Percentiles rank a stretch among this genome's conserved stretches.
These are phyloP conservation scores for Diplodia sapinea DNA, from an alignment of 2,329 filamentous ascomycete genomes.

Conservation along the genomic window DNA sequence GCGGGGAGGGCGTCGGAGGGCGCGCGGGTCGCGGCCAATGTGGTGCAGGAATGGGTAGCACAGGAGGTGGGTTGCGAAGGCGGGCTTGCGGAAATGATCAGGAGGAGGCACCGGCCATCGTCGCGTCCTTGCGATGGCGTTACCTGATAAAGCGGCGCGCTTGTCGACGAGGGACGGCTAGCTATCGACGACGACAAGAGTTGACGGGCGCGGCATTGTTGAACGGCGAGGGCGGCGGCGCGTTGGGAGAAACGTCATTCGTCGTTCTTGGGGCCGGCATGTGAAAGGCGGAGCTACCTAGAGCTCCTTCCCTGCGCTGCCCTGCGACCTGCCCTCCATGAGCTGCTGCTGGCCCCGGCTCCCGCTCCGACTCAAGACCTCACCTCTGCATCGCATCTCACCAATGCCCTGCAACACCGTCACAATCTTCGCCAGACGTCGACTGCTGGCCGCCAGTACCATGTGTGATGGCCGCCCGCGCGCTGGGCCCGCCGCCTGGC, in stretches of 20 bases:
- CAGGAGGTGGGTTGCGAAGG: conserved; percentile 16
- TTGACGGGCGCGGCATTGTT: conserved; percentile 12
- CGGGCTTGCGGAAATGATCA: conserved; percentile 20
- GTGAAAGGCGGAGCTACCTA: neutral
- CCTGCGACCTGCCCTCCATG: no score
- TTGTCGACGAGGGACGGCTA: conserved; percentile 4
- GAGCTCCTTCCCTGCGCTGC: neutral
- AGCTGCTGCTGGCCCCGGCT: neutral
- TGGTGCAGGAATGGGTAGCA: conserved; percentile 19
- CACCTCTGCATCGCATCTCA: neutral
- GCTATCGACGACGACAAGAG: conserved; percentile 3
- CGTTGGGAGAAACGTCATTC: conserved; percentile 26
- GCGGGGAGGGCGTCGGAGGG: neutral
- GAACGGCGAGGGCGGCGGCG: conserved; percentile 12
- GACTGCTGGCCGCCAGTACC: neutral
- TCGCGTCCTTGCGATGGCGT: conserved; percentile 22
- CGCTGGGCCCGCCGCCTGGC: neutral
- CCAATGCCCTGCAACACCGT: neutral
- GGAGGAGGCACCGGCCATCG: conserved; percentile 27
- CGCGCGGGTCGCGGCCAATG: conserved; percentile 21
- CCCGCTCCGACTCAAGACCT: neutral
- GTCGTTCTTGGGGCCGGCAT: neutral
- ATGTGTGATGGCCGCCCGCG: neutral
- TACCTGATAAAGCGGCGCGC: conserved; percentile 10
- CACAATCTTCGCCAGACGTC: neutral